Base-by-base conservation (phyloP, 2,329 filamentous ascomycete species). In the Arthrinium puccinioides region DNA sequence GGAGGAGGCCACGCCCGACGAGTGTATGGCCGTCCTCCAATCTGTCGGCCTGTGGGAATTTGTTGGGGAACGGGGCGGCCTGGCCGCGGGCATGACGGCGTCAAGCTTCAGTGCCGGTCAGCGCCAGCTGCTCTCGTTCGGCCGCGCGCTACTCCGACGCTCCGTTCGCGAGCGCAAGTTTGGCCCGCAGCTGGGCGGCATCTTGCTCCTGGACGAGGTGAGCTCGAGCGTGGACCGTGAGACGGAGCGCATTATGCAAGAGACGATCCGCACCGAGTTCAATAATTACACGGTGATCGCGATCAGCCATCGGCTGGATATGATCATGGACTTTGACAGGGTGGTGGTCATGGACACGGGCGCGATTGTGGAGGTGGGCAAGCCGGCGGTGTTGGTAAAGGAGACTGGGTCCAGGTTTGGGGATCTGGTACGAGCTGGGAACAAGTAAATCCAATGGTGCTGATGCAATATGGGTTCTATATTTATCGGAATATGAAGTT, bases 61-160 rank as follows among this genome's bases (percentile, higher is more conserved):
- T n/a, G 41, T 55, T 2, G 25, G 38, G 14, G 42, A 48, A 1
- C 43, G 40, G 3, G 54, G 53, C 6, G 52, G 54, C 4, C 40
- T 56, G 3, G 41, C 45, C 1, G 44, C 48, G 3, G 42, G 39
- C 13, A 60, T 74, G 37, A 63, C 61, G 15, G 54, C 60, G 4
- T 53, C 63, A n/a, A 61, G 62, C 39, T 50, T 72, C 4, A 69
- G 63, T 14, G 64, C 67, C 39, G 75, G 74, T 2, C 73, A 79
- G 48, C 30, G 42, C 16, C 51, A 57, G 36, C 47, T 56, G 9
- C 46, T 56, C 31, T 48, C 47, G 9, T 50, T 53, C 1, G 44
- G 38, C 1, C 49, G 53, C 5, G 51, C 53, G 4, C 37, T 56
- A 2, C 43, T 59, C 8, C 39, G 55, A 18, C 42, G 52, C 18